A percentile compares a stretch with the other conserved stretches of the same genome.
These are phyloP conservation scores for Phytophthora pluvialis DNA, from an alignment of 352 stramenopile genomes.

Conservation along the genomic window DNA sequence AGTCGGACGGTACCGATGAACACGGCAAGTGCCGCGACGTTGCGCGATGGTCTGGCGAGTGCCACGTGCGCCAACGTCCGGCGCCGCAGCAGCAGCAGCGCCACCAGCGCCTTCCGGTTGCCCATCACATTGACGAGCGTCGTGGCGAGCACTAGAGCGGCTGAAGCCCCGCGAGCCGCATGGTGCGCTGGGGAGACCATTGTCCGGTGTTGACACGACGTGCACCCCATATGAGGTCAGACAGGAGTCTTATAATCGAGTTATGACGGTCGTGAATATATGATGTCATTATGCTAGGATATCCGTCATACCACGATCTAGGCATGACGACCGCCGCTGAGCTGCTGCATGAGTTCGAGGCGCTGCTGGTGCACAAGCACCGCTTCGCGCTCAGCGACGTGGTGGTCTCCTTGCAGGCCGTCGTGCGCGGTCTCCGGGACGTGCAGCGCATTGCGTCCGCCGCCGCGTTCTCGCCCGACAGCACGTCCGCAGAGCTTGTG, in stretches of 20 bases:
- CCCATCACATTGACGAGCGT: constrained; percentile 32
- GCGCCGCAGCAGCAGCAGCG: constrained; percentile 20
- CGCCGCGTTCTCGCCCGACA: neutral
- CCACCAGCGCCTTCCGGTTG: constrained; percentile 38
- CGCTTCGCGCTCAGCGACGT: constrained; percentile 45
- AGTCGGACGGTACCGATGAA: constrained; percentile 56
- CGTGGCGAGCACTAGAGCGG: constrained; percentile 33
- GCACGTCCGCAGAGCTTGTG: constrained; percentile 4
- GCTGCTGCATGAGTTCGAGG: constrained; percentile 49
- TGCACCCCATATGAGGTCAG: no score
- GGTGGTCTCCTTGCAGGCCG: constrained; percentile 21
- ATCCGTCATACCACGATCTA: no score
- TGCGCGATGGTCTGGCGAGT: constrained; percentile 46
- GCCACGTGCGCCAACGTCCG: constrained; percentile 24
- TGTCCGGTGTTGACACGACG: neutral
- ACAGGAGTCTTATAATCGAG: no score
- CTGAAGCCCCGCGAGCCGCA: constrained; percentile 39
- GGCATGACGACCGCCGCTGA: neutral
- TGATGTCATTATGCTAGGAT: no score
- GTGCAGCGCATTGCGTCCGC: constrained; percentile 3
- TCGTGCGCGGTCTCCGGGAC: constrained; percentile 18
- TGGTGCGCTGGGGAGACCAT: constrained; percentile 31
- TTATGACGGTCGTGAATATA: no score
- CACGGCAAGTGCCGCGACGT: constrained; percentile 51
- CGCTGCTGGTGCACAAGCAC: constrained; percentile 46